A percentile compares a stretch with the other conserved stretches of the same genome.
phyloP scores from a whole-genome alignment of 2,329 filamentous ascomycete species.

The Sporothrix dimorphospora region DNA sequence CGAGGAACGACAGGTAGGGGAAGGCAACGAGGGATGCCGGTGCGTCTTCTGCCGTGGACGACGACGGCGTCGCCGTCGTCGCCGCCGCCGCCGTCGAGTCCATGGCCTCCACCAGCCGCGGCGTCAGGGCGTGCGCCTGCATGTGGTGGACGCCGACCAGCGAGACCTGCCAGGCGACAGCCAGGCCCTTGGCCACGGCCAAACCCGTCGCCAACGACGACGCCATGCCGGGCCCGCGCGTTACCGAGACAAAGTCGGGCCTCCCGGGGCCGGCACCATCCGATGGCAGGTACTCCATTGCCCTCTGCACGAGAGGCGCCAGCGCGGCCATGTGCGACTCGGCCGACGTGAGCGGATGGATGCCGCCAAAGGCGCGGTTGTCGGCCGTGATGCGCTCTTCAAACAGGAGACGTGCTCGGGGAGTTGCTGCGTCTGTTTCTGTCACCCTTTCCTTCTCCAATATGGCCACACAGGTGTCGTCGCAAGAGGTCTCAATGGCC shows the following conservation, averaged over 20 bases:
- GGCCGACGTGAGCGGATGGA: slow-evolving; percentile 77
- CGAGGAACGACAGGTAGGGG: slow-evolving; percentile 85
- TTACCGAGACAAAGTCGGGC: slow-evolving; percentile 80
- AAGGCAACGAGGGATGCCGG: slow-evolving; percentile 51
- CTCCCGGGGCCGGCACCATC: too few relatives aligned
- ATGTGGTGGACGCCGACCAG: slow-evolving; percentile 92
- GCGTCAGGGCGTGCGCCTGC: slow-evolving; percentile 93
- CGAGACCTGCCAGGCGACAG: slow-evolving; percentile 80
- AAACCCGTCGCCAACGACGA: slow-evolving; percentile 77
- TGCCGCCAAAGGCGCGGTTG: slow-evolving; percentile 72
- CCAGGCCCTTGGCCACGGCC: slow-evolving; percentile 83
- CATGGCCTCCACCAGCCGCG: slow-evolving; percentile 68
- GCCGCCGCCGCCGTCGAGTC: neutral
- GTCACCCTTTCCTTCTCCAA: slow-evolving; percentile 59
- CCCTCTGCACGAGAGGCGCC: slow-evolving; percentile 66
- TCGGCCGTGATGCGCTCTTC: slow-evolving; percentile 82
- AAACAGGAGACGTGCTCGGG: slow-evolving; percentile 67
- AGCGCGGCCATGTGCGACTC: slow-evolving; percentile 75
- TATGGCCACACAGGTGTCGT: slow-evolving; percentile 89
- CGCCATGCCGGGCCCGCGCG: slow-evolving; percentile 87
- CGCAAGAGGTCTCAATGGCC: slow-evolving; percentile 84
- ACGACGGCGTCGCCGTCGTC: neutral
- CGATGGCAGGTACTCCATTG: slow-evolving; percentile 57
- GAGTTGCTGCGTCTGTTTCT: slow-evolving; percentile 21
- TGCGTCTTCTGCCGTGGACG: neutral